Percentiles rank a stretch among this genome's conserved stretches.
Evolutionary conservation across 1,139 yeast species (phyloP).

Genomic region (Scheffersomyces parashehatae): DNA sequence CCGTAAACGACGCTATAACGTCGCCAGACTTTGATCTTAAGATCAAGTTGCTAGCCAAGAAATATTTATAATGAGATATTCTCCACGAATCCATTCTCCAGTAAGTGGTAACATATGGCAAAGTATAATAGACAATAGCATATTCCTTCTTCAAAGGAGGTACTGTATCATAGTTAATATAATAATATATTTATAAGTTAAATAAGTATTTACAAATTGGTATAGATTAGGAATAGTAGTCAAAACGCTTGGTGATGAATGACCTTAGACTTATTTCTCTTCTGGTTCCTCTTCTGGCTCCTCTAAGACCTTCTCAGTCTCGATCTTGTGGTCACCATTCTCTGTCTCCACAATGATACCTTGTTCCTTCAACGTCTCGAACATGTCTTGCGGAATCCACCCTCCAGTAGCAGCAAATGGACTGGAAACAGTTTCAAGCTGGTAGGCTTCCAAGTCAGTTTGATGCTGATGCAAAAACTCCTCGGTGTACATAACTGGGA

Average conservation of each 20-base stretch:
- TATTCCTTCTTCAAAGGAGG: too few species aligned
- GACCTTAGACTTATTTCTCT: too few species aligned
- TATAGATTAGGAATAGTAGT: too few species aligned
- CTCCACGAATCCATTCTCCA: too few species aligned
- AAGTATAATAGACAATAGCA: too few species aligned
- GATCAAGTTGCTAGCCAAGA: constrained; percentile 71
- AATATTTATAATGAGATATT: constrained; percentile 52
- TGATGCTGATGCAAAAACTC: constrained; percentile 59
- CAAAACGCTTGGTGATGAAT: too few species aligned
- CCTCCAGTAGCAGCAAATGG: constrained; percentile 93
- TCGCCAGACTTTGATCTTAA: constrained; percentile 76
- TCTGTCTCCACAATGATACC: constrained; percentile 54
- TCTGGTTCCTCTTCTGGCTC: constrained; percentile 10
- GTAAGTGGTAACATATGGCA: too few species aligned
- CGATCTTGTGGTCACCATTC: constrained; percentile 39
- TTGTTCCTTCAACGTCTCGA: constrained; percentile 63
- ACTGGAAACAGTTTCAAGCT: constrained; percentile 60
- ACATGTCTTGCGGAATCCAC: constrained; percentile 95
- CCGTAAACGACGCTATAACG: constrained; percentile 70
- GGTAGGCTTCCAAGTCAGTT: constrained; percentile 62
- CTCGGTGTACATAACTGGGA: constrained; percentile 63
- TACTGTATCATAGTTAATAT: too few species aligned
- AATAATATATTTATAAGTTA: too few species aligned
- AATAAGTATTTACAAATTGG: too few species aligned
- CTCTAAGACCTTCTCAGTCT: constrained; percentile 40